Evolutionary conservation across 2,329 filamentous ascomycete species (phyloP), one percentile per base, ranked within the genome.

Genomic region (Aureobasidium sp.): DNA sequence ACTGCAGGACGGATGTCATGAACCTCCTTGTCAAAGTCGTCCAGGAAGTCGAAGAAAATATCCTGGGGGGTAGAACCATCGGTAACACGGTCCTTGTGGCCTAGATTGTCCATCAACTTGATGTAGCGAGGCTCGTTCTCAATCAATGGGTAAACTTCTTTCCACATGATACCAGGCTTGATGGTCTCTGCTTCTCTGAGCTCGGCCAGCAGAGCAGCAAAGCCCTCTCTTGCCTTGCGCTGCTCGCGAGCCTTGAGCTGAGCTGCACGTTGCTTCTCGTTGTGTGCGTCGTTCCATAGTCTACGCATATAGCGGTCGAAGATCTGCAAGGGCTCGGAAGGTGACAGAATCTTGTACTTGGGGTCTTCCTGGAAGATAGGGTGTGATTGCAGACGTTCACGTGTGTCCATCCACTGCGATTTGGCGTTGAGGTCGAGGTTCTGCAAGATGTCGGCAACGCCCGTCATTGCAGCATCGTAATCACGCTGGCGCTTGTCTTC

Each of bases 241-340:
- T 97, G 91, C 67, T 87, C 84, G 64, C 94, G 86, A 61, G 85
- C 83, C 74, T 89, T 93, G 68, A 83, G 82, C 64, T 87, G 87
- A 78, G 96, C 96, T 70, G 94, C 87, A 68, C 90, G 85, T 75
- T 99, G 94, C 65, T 90, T 88, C 52, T 87, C 84, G 72, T 97
- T 91, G 75, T 97, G 97, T 78, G 96, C 92, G 58, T 85, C 85
- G 64, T 91, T 88, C 76, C 99, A 94, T 66, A 97, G 82, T 62
- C 87, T 83, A 76, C 95, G 96, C 79, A 97, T 94, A 72, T 97
- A 93, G 70, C 89, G 91, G 77, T 97, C 91, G 75, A 97, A 99
- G 64, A 89, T 89, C 70, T 85, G 91, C 77, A 99, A 82, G 72
- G 97, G 85, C 75, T 99, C 94, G 76, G 90, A 88, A 72, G 91